A percentile compares a stretch with the other conserved stretches of the same genome.
Conservation (phyloP, 176 grass and related monocot species). For the Carex cristatella region DNA sequence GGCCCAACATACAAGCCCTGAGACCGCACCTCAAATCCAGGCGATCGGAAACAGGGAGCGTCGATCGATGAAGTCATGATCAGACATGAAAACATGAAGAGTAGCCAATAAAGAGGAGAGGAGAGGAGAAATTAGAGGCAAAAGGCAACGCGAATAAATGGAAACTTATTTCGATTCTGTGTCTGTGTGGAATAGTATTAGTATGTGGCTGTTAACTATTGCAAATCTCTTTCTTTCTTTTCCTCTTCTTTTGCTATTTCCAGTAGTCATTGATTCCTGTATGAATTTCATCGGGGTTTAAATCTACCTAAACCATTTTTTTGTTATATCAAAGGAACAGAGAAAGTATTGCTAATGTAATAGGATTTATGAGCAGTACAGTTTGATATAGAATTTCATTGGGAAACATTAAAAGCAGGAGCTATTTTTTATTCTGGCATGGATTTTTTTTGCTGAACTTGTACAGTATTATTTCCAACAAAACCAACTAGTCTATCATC, state of each 20-base stretch:
- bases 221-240: not conserved
- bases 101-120: not conserved
- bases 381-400: not conserved
- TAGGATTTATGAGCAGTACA: not conserved
- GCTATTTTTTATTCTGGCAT: slow-evolving; percentile 2
- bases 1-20: not conserved
- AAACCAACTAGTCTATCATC: slow-evolving; percentile 17
- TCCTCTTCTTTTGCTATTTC: not conserved
- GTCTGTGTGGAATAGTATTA: not conserved
- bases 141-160: not conserved
- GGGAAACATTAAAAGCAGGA: not conserved
- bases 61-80: not conserved
- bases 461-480: slow-evolving; percentile 12
- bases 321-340: not conserved
- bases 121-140: not conserved
- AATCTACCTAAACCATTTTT: not conserved
- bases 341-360: not conserved
- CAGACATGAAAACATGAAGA: not conserved
- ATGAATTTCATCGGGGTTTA: not conserved
- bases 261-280: not conserved
- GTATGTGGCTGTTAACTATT: not conserved
- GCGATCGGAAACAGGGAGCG: not conserved
- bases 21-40: not conserved
- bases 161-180: not conserved
- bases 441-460: not conserved